Percentiles rank a stretch among this genome's conserved stretches.
Conservation (phyloP, 2,329 filamentous ascomycete species). For the Mollisia scopiformis region DNA sequence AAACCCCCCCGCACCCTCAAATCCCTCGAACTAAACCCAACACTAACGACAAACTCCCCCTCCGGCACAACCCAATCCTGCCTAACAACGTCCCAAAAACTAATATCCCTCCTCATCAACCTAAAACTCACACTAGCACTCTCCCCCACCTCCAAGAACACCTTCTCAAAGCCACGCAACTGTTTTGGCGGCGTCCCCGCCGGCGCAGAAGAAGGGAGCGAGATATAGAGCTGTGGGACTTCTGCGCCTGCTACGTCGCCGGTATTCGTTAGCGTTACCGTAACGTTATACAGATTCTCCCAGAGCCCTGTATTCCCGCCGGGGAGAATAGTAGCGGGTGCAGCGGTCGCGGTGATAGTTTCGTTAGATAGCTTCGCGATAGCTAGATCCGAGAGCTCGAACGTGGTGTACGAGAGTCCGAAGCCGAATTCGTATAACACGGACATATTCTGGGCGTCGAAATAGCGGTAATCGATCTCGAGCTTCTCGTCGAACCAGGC, state of each 20-base stretch:
- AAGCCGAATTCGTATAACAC: constrained; percentile 80
- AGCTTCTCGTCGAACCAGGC: constrained; percentile 75
- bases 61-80: constrained; percentile 63
- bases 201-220: constrained; percentile 33
- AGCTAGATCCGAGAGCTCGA: constrained; percentile 49
- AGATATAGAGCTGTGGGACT: constrained; percentile 63
- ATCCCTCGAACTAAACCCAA: constrained; percentile 37
- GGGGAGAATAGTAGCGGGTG: constrained; percentile 2
- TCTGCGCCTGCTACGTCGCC: constrained; percentile 64
- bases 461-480: constrained; percentile 78
- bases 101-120: constrained; percentile 62
- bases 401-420: constrained; percentile 78
- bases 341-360: constrained; percentile 40
- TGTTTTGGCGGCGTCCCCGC: constrained; percentile 48
- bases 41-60: constrained; percentile 40
- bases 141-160: constrained; percentile 52
- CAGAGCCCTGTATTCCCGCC: constrained; percentile 26
- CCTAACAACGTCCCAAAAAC: constrained; percentile 60
- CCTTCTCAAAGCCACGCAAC: constrained; percentile 65
- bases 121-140: constrained; percentile 51
- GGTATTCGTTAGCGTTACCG: constrained; percentile 64
- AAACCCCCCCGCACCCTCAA: not conserved
- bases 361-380: constrained; percentile 27
- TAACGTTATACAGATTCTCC: constrained; percentile 49
- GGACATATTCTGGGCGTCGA: constrained; percentile 60